phyloP scores from a whole-genome alignment of 2,329 filamentous ascomycete species.

The Stemphylium vesicarium region DNA sequence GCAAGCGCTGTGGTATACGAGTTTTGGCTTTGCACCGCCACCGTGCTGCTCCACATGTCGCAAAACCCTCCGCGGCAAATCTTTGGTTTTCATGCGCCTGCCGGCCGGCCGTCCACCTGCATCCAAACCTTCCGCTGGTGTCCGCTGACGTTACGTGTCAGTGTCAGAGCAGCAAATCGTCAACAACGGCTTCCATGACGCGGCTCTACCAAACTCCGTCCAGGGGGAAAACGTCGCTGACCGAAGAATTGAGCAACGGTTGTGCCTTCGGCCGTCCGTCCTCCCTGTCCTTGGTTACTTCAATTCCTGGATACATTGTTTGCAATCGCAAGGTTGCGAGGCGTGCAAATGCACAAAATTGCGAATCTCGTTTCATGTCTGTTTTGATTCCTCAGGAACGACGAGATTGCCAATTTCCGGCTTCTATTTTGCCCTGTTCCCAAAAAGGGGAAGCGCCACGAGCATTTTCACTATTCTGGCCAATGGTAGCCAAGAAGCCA shows the following conservation, averaged over 20 bases:
- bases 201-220: conserved; percentile 3
- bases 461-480: conserved; percentile 1
- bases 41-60: conserved; percentile 3
- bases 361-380: conserved; percentile 20
- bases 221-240: neutral
- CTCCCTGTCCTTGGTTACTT: neutral
- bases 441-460: conserved; percentile 6
- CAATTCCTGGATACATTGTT: conserved; percentile 6
- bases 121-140: conserved; percentile 6
- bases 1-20: conserved; percentile 2
- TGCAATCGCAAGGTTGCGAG: conserved; percentile 11
- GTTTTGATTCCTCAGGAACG: conserved; percentile 11
- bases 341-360: conserved; percentile 14
- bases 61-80: conserved; percentile 4
- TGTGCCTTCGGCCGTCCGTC: neutral
- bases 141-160: conserved; percentile 10
- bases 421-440: neutral
- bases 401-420: conserved; percentile 23
- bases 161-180: conserved; percentile 4
- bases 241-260: neutral
- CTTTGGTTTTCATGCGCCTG: conserved; percentile 4
- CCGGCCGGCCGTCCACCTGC: conserved; percentile 5
- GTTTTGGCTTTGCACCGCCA: conserved; percentile 12
- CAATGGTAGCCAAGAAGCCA: conserved; percentile 14
- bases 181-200: conserved; percentile 5